Evolutionary conservation across 345 rosid species (phyloP).

Genomic region (Euphorbia lathyris): DNA sequence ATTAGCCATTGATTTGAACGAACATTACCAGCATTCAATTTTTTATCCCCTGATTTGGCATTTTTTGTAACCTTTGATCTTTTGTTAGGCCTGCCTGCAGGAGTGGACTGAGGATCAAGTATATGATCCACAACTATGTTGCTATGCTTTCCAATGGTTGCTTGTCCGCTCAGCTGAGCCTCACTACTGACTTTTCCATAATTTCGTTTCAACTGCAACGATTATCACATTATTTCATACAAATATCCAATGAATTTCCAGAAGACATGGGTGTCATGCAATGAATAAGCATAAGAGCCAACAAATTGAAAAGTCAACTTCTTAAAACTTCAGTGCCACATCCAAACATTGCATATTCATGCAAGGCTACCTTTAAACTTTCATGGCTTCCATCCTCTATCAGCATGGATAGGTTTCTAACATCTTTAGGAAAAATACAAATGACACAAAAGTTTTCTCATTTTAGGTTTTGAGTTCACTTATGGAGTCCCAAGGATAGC

Average conservation of each 20-base stretch:
- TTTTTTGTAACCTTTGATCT: conserved; percentile 41
- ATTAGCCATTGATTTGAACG: conserved; percentile 1
- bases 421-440: background rate
- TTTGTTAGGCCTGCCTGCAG: conserved; percentile 29
- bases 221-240: background rate
- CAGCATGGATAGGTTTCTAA: background rate
- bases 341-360: background rate
- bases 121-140: conserved; percentile 23
- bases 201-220: conserved; percentile 35
- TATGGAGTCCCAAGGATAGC: background rate
- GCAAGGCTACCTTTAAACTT: background rate
- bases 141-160: conserved; percentile 19
- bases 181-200: conserved; percentile 29
- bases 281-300: background rate
- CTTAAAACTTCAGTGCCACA: background rate
- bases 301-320: background rate
- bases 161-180: conserved; percentile 27
- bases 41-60: conserved; percentile 28
- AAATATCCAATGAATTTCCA: background rate
- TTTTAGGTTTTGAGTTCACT: background rate
- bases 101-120: conserved; percentile 27
- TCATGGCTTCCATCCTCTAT: background rate
- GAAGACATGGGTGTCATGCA: background rate
- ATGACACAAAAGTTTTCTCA: background rate
- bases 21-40: conserved; percentile 38